A percentile compares a stretch with the other conserved stretches of the same genome.
Evolutionary conservation across 176 grass and related monocot genomes (phyloP).

Genomic region (Oryza meridionalis): DNA sequence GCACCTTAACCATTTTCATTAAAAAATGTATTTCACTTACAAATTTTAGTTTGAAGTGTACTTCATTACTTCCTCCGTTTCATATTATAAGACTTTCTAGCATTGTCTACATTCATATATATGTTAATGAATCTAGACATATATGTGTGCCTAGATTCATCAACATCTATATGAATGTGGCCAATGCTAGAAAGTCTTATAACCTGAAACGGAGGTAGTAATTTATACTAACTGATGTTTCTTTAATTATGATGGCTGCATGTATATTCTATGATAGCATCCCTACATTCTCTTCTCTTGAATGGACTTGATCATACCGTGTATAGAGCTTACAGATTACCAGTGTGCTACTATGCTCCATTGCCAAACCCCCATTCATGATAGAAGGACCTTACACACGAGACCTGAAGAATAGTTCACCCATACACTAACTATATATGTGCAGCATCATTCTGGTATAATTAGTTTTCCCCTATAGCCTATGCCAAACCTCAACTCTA

Average conservation of each 20-base stretch:
- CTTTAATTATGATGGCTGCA: background rate
- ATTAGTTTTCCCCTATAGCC: constrained; percentile 5
- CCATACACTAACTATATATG: constrained; percentile 9
- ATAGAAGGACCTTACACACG: background rate
- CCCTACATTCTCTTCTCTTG: constrained; percentile 6
- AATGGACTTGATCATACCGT: background rate
- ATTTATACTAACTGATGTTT: constrained; percentile 1
- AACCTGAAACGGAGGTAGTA: too few species aligned
- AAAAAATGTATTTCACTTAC: constrained; percentile 7
- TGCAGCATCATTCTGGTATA: background rate
- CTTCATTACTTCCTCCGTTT: too few species aligned
- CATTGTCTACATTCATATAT: too few species aligned
- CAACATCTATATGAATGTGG: too few species aligned
- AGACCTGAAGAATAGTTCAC: background rate
- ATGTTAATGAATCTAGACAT: too few species aligned
- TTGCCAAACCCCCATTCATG: background rate
- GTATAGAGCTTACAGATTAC: background rate
- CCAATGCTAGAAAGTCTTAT: too few species aligned
- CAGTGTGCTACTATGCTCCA: background rate
- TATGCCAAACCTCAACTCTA: background rate
- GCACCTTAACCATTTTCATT: constrained; percentile 16
- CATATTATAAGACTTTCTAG: too few species aligned
- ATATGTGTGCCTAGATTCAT: too few species aligned
- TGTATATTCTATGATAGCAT: constrained; percentile 4
- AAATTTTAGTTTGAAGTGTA: constrained; percentile 9